Conservation (phyloP, 305 asterid species). For the Solanum hybrid region DNA sequence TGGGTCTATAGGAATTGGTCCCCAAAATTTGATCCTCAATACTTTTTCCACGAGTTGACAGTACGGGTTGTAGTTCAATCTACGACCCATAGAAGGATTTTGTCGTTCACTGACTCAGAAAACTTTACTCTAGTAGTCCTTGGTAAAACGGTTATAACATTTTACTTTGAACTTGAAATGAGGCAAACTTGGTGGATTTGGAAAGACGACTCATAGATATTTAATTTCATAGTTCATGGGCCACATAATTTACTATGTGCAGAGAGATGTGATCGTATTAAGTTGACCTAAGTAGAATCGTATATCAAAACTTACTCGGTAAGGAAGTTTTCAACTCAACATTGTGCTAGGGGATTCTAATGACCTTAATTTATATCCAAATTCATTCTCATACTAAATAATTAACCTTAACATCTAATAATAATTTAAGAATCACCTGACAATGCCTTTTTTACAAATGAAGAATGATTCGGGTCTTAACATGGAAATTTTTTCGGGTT, state of each 20-base stretch:
- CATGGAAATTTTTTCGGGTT: not conserved
- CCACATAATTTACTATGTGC: not conserved
- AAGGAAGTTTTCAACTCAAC: not conserved
- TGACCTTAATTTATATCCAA: not conserved
- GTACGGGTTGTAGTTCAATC: too few relatives aligned
- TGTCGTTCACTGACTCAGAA: not conserved
- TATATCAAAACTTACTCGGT: not conserved
- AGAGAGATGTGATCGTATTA: not conserved
- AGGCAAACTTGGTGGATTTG: not conserved
- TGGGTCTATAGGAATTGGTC: not conserved
- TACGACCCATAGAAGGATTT: too few relatives aligned
- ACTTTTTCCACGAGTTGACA: too few relatives aligned
- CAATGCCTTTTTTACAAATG: not conserved
- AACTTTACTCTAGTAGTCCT: too few relatives aligned
- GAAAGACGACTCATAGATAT: not conserved
- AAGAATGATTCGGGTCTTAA: not conserved
- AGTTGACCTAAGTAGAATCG: not conserved
- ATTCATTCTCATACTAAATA: not conserved
- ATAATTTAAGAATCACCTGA: too few relatives aligned
- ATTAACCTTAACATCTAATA: not conserved
- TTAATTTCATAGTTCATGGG: not conserved
- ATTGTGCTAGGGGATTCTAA: not conserved
- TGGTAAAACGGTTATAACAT: too few relatives aligned
- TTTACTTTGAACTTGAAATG: too few relatives aligned
- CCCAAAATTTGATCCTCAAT: not conserved